These are phyloP conservation scores for Sporothrix schenckii DNA, from an alignment of 2,329 filamentous ascomycete genomes.

Conservation along the genomic window DNA sequence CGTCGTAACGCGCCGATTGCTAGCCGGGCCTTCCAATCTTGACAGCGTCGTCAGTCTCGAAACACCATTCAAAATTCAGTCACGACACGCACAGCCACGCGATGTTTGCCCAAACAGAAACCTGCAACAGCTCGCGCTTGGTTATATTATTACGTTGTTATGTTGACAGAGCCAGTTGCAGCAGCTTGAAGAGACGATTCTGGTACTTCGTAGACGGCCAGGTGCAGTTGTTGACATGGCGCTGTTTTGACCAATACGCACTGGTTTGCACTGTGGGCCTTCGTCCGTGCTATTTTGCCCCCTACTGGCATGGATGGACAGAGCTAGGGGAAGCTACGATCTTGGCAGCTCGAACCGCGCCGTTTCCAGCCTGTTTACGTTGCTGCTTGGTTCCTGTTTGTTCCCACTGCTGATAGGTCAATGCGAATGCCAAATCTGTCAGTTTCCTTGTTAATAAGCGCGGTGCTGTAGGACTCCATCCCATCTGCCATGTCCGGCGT, in stretches of 20 bases:
- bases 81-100: no score
- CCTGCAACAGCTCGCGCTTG: background rate
- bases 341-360: constrained; percentile 12
- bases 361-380: background rate
- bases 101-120: background rate
- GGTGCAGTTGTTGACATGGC: background rate
- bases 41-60: no score
- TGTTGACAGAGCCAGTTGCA: no score
- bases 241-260: background rate
- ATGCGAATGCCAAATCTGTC: constrained; percentile 17
- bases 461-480: constrained; percentile 8
- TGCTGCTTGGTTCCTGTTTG: background rate
- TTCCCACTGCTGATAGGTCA: constrained; percentile 3
- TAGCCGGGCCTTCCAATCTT: no score
- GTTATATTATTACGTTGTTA: background rate
- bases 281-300: background rate
- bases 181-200: background rate
- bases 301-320: constrained; percentile 4
- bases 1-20: no score
- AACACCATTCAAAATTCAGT: no score
- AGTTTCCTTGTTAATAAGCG: constrained; percentile 9
- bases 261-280: constrained; percentile 1
- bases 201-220: background rate
- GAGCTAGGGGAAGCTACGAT: constrained; percentile 16
- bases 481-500: background rate